These are phyloP conservation scores for Coniella vitis DNA, from an alignment of 2,329 filamentous ascomycete species.

Conservation along the genomic window DNA sequence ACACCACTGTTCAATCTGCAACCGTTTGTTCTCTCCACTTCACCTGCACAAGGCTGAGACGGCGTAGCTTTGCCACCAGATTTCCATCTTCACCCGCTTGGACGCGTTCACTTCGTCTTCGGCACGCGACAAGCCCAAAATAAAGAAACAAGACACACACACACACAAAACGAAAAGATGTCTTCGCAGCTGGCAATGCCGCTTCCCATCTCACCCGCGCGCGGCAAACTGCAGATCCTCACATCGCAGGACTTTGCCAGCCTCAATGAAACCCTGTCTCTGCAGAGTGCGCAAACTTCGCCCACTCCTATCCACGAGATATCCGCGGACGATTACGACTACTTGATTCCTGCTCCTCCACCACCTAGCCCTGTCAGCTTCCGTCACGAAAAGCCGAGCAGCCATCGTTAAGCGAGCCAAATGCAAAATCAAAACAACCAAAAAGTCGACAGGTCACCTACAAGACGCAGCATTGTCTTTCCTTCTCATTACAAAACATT, in stretches of 20 bases:
- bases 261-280: conserved; percentile 44
- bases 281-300: conserved; percentile 34
- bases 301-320: conserved; percentile 44
- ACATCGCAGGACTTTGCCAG: conserved; percentile 46
- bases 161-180: conserved; percentile 26
- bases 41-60: conserved; percentile 1
- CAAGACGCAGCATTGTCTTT: no score
- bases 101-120: neutral
- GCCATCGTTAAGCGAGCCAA: neutral
- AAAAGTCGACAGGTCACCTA: no score
- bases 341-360: conserved; percentile 57
- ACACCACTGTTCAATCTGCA: neutral
- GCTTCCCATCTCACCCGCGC: conserved; percentile 40
- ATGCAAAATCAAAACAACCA: no score
- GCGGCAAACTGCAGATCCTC: conserved; percentile 37
- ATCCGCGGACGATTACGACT: conserved; percentile 56
- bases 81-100: no score
- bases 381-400: conserved; percentile 24
- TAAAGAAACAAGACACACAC: neutral
- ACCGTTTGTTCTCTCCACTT: neutral
- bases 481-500: no score
- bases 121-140: neutral
- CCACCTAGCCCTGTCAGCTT: conserved; percentile 59
- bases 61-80: neutral
- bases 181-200: conserved; percentile 39